Base-by-base conservation (phyloP, 2,329 filamentous ascomycete species). In the Sarocladium strictum region DNA sequence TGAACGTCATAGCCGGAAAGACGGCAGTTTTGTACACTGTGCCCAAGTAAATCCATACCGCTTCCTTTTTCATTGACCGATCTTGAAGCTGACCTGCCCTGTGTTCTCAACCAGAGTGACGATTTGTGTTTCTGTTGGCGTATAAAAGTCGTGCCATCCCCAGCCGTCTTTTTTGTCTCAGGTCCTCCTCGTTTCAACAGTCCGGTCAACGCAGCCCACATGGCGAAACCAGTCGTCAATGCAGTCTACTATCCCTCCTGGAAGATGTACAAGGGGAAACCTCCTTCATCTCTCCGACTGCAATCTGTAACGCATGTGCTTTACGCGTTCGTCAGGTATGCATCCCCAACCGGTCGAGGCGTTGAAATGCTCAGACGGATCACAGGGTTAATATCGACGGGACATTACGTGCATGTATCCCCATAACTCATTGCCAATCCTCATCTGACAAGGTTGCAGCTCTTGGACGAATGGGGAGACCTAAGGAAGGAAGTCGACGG, bases 161-260 rank as follows among this genome's bases (percentile, higher is more conserved):
- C 21, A 23, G 24, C 43, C 43, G 3, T 17, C n/a, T 47, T 9
- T 5, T n/a, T 38, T 19, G 12, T 15, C 23, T 7, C 12, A 32
- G 29, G n/a, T n/a, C n/a, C 29, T 7, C 29, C 7, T 12, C 6
- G 29, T 12, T 12, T 32, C 29, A 32, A 32, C 29, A 6, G 6
- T 7, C 29, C 12, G 7, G 6, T 32, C 29, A 32, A 6, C 3
- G 40, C 12, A 47, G 14, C 17, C 23, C 15, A 26, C 21, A 47
- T 47, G 43, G 5, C 43, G 23, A n/a, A 47, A 15, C n/a, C 21
- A 11, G 57, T 63, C 50, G 63, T 64, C 53, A 72, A 73, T 47
- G 69, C 69, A 14, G 69, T 84, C 1, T 86, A 86, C 67, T 87
- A 85, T 65, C 82, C 84, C 4, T 85, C 83, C 59, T 86, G 83